Evolutionary conservation across 2,329 filamentous ascomycete genomes (phyloP).

Genomic region (Colletotrichum destructivum): DNA sequence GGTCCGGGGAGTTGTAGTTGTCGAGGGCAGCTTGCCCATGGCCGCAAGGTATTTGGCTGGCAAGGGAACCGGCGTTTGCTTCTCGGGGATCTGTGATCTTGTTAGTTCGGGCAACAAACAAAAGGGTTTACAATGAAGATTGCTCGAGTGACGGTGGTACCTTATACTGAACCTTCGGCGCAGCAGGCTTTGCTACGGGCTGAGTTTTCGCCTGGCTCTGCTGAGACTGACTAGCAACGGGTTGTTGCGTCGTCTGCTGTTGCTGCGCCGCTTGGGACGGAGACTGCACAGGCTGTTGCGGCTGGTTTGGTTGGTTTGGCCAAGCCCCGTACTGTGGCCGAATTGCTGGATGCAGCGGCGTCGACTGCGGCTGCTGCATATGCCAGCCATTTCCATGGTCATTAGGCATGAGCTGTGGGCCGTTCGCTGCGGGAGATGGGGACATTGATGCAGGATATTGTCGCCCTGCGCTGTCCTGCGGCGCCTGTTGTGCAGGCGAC

Average conservation of each 20-base stretch:
- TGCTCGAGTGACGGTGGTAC: slow-evolving; percentile 48
- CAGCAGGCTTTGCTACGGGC: slow-evolving; percentile 26
- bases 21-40: slow-evolving; percentile 51
- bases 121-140: too few relatives aligned
- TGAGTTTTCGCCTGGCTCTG: slow-evolving; percentile 20
- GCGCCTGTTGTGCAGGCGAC: slow-evolving; percentile 31
- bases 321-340: slow-evolving; percentile 49
- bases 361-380: slow-evolving; percentile 41
- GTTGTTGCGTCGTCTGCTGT: slow-evolving; percentile 14
- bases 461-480: slow-evolving; percentile 11
- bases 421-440: slow-evolving; percentile 15
- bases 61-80: slow-evolving; percentile 61
- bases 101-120: slow-evolving; percentile 43
- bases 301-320: slow-evolving; percentile 32
- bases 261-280: slow-evolving; percentile 36
- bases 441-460: slow-evolving; percentile 41
- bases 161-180: slow-evolving; percentile 44
- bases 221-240: slow-evolving; percentile 14
- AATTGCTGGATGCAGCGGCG: slow-evolving; percentile 56
- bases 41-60: slow-evolving; percentile 61
- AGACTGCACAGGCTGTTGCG: slow-evolving; percentile 18
- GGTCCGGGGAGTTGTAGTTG: slow-evolving; percentile 39
- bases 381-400: slow-evolving; percentile 33
- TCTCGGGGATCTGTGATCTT: slow-evolving; percentile 53
- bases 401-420: slow-evolving; percentile 38